A percentile compares a stretch with the other conserved stretches of the same genome.
phyloP scores from a whole-genome alignment of 2,329 filamentous ascomycete species.

The Lithohypha guttulata region DNA sequence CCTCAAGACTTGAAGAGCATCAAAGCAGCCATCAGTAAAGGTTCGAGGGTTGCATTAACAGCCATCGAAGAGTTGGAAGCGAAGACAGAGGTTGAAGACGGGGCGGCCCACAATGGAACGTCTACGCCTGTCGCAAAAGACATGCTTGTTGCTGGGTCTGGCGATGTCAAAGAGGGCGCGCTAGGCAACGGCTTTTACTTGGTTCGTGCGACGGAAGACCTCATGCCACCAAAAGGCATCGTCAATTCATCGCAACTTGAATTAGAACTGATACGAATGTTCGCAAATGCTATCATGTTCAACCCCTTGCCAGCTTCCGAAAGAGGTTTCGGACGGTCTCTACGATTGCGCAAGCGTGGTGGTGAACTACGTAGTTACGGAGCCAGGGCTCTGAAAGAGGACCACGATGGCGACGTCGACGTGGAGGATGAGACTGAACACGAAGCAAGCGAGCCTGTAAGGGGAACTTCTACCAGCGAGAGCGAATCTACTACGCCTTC shows the following conservation, averaged over 20 bases:
- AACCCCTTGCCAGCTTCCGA: conserved; percentile 61
- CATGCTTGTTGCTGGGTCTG: conserved; percentile 16
- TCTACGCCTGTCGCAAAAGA: conserved; percentile 24
- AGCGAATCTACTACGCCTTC: conserved; percentile 39
- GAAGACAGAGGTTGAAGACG: conserved; percentile 39
- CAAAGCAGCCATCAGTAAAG: conserved; percentile 53
- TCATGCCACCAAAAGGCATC: conserved; percentile 77
- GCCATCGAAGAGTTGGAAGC: conserved; percentile 29
- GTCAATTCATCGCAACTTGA: conserved; percentile 90
- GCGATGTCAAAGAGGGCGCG: conserved; percentile 13
- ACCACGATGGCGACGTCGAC: conserved; percentile 26
- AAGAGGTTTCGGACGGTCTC: conserved; percentile 55
- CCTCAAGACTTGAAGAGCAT: conserved; percentile 71
- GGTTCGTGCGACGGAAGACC: conserved; percentile 54
- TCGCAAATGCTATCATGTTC: conserved; percentile 97
- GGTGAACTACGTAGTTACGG: conserved; percentile 25
- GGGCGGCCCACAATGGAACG: conserved; percentile 6
- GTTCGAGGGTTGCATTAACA: conserved; percentile 33
- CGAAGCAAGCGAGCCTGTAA: conserved; percentile 12
- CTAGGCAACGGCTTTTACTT: conserved; percentile 33
- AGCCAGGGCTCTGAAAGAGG: neutral
- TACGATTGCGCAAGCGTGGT: conserved; percentile 29
- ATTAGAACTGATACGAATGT: conserved; percentile 90
- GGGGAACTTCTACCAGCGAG: conserved; percentile 28
- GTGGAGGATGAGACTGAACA: conserved; percentile 25